Conservation (phyloP, 2,329 filamentous ascomycete genomes). For the Nigrospora sphaerica region DNA sequence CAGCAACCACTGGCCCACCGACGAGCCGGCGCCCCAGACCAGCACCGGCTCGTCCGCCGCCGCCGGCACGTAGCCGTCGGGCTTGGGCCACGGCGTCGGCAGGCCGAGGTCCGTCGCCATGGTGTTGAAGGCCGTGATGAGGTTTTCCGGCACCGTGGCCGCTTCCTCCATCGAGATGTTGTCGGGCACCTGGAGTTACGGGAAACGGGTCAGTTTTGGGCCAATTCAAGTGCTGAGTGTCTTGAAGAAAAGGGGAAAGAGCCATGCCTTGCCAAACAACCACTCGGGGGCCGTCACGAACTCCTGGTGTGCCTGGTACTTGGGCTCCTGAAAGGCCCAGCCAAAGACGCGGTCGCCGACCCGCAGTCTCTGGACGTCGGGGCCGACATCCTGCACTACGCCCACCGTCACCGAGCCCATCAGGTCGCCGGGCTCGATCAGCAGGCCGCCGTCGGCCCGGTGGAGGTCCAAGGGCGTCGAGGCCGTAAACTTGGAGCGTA, state of each 20-base stretch:
- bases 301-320: slow-evolving; percentile 48
- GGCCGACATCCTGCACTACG: slow-evolving; percentile 42
- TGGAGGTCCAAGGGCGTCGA: slow-evolving; percentile 57
- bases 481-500: slow-evolving; percentile 50
- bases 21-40: slow-evolving; percentile 46
- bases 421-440: slow-evolving; percentile 40
- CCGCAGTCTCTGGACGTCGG: slow-evolving; percentile 32
- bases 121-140: slow-evolving; percentile 53
- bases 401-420: slow-evolving; percentile 46
- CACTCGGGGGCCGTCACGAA: slow-evolving; percentile 45
- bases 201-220: not conserved
- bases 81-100: slow-evolving; percentile 50
- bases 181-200: slow-evolving; percentile 11
- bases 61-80: slow-evolving; percentile 28
- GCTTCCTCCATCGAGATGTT: slow-evolving; percentile 15
- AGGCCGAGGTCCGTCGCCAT: slow-evolving; percentile 42
- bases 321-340: slow-evolving; percentile 38
- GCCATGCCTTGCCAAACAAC: slow-evolving; percentile 32
- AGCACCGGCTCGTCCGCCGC: slow-evolving; percentile 32
- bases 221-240: not conserved
- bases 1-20: slow-evolving; percentile 41
- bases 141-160: slow-evolving; percentile 45
- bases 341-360: slow-evolving; percentile 50
- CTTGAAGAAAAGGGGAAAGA: not conserved
- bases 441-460: slow-evolving; percentile 51